phyloP scores from a whole-genome alignment of 1,284 basidiomycete species.

The Crepidotus sp. region DNA sequence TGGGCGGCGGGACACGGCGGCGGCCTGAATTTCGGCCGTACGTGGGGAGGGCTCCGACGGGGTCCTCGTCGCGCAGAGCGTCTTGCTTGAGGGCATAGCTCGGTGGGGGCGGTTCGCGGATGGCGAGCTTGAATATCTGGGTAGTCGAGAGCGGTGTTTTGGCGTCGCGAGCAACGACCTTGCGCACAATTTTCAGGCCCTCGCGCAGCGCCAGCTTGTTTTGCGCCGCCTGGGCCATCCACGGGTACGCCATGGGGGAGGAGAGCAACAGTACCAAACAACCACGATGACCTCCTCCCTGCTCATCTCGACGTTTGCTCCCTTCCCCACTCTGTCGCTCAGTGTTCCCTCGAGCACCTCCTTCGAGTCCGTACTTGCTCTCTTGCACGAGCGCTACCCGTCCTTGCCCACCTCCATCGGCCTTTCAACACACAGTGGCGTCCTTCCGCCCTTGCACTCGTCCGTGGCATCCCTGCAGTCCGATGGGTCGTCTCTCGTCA shows the following conservation, averaged over 20 bases:
- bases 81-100: slow-evolving; percentile 9
- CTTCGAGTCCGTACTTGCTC: slow-evolving; percentile 41
- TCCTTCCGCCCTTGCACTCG: slow-evolving; percentile 32
- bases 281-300: slow-evolving; percentile 10
- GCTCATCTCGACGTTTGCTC: slow-evolving; percentile 66
- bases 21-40: slow-evolving; percentile 8
- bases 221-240: slow-evolving; percentile 11
- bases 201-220: slow-evolving; percentile 24
- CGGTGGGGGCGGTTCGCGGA: slow-evolving; percentile 26
- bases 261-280: not conserved
- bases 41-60: slow-evolving; percentile 9
- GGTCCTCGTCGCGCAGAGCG: not conserved
- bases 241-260: slow-evolving; percentile 17
- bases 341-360: slow-evolving; percentile 43
- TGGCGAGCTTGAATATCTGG: slow-evolving; percentile 36
- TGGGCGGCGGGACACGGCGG: slow-evolving; percentile 14
- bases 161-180: slow-evolving; percentile 26
- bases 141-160: slow-evolving; percentile 30
- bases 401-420: slow-evolving; percentile 41
- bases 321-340: slow-evolving; percentile 66
- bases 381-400: slow-evolving; percentile 51
- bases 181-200: slow-evolving; percentile 29
- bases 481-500: slow-evolving; percentile 37
- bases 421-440: slow-evolving; percentile 47
- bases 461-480: slow-evolving; percentile 38